Evolutionary conservation across 805 yeast genomes (phyloP).

Genomic region (Ogataea minuta): DNA sequence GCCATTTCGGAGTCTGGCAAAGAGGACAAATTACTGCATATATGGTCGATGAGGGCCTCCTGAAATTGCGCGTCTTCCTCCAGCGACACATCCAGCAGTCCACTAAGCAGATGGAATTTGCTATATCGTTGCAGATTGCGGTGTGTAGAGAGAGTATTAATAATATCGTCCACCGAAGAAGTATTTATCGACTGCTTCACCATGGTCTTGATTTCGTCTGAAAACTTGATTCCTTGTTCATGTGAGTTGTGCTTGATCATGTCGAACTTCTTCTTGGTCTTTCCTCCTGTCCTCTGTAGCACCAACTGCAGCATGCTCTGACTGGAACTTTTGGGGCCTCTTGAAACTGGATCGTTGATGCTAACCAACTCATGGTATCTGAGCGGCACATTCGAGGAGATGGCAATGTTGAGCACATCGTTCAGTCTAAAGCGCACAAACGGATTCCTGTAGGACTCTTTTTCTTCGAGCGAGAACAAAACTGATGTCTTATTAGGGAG

Average conservation of each 20-base stretch:
- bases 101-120: conserved; percentile 7
- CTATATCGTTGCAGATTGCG: conserved; percentile 9
- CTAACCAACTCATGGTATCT: conserved; percentile 20
- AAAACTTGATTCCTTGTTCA: conserved; percentile 1
- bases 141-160: conserved; percentile 1
- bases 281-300: conserved; percentile 9
- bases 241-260: background rate
- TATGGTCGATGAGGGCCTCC: conserved; percentile 3
- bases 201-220: conserved; percentile 3
- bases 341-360: conserved; percentile 18
- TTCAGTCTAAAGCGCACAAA: conserved; percentile 14
- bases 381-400: conserved; percentile 10
- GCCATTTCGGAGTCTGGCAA: conserved; percentile 10
- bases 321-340: conserved; percentile 8
- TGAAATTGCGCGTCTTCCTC: conserved; percentile 1
- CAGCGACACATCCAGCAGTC: conserved; percentile 2
- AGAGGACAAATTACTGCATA: conserved; percentile 4
- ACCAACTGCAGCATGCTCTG: conserved; percentile 15
- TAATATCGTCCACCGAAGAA: background rate
- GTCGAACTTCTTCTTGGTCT: background rate
- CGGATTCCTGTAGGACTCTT: conserved; percentile 17
- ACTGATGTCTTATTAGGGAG: conserved; percentile 8
- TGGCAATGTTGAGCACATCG: conserved; percentile 19
- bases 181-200: background rate
- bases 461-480: conserved; percentile 14